These are phyloP conservation scores for Forsythia suspensa DNA, from an alignment of 257 asterid genomes.

Conservation along the genomic window DNA sequence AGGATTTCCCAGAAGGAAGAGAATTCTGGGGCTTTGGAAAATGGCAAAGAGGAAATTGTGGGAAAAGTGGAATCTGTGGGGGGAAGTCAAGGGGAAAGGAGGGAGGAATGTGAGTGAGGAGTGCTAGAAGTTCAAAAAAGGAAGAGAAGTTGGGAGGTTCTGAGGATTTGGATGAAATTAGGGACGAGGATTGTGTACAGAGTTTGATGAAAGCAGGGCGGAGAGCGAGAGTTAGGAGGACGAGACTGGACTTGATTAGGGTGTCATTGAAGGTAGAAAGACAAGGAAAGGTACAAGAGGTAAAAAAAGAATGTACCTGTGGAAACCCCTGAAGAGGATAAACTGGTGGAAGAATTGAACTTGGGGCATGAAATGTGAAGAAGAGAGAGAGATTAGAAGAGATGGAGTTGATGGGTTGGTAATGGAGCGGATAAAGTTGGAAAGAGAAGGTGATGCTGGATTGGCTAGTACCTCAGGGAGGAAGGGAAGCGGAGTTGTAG, in stretches of 20 bases:
- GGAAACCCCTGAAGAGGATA: constrained; percentile 22
- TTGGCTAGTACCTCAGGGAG: constrained; percentile 36
- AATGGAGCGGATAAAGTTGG: background rate
- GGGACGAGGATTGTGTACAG: background rate
- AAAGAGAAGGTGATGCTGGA: constrained; percentile 21
- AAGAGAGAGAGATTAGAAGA: constrained; percentile 14
- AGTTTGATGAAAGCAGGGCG: constrained; percentile 11
- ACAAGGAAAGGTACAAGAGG: constrained; percentile 35
- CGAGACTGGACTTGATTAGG: constrained; percentile 26
- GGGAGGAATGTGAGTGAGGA: constrained; percentile 19
- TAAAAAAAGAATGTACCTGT: constrained; percentile 22
- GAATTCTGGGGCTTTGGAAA: background rate
- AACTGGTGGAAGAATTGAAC: constrained; percentile 12
- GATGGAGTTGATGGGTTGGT: constrained; percentile 14
- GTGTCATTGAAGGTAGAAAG: constrained; percentile 26
- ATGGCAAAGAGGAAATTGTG: background rate
- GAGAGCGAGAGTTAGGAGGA: constrained; percentile 36
- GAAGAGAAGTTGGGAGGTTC: constrained; percentile 3
- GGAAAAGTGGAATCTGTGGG: constrained; percentile 15
- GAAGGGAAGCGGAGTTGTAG: background rate
- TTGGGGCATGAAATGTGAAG: constrained; percentile 16
- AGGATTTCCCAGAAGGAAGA: constrained; percentile 21
- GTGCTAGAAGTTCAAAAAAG: constrained; percentile 25
- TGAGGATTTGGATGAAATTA: background rate
- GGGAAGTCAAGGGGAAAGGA: constrained; percentile 27